Conservation (phyloP, 2,329 filamentous ascomycete species). For the Neonectria punicea region DNA sequence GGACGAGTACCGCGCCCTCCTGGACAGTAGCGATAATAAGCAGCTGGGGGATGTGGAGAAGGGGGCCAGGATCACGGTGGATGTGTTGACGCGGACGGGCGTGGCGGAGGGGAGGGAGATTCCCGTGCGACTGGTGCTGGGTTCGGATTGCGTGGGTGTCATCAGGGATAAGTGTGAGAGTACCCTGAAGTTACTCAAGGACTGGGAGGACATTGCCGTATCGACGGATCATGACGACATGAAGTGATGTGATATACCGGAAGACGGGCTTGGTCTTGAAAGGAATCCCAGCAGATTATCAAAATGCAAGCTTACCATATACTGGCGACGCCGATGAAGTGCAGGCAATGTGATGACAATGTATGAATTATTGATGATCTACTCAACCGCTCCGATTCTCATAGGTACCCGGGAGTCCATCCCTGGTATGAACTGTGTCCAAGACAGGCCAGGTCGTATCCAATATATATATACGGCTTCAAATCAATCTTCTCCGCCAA, state of each 20-base stretch:
- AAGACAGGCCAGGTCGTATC: slow-evolving; percentile 25
- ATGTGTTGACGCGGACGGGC: slow-evolving; percentile 64
- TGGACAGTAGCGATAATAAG: slow-evolving; percentile 20
- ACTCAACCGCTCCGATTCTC: background rate
- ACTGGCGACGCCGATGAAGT: too few relatives aligned
- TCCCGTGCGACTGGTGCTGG: slow-evolving; percentile 63
- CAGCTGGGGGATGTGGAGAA: slow-evolving; percentile 62
- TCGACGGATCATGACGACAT: slow-evolving; percentile 37
- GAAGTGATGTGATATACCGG: background rate
- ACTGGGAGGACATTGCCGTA: slow-evolving; percentile 55
- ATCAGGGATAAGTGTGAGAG: slow-evolving; percentile 56
- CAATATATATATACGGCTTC: slow-evolving; percentile 25
- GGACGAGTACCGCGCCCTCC: slow-evolving; percentile 12
- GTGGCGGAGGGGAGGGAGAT: slow-evolving; percentile 58
- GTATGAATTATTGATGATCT: background rate
- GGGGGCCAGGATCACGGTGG: slow-evolving; percentile 61
- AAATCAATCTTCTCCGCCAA: slow-evolving; percentile 17
- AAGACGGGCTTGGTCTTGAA: background rate
- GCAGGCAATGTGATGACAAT: background rate
- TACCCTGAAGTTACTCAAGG: slow-evolving; percentile 56
- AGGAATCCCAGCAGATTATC: background rate
- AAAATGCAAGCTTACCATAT: background rate
- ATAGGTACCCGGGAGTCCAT: background rate
- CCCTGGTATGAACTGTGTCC: background rate
- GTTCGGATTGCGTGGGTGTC: slow-evolving; percentile 55